Evolutionary conservation across 1,284 basidiomycete species (phyloP).

Genomic region (Exobasidium rhododendri): DNA sequence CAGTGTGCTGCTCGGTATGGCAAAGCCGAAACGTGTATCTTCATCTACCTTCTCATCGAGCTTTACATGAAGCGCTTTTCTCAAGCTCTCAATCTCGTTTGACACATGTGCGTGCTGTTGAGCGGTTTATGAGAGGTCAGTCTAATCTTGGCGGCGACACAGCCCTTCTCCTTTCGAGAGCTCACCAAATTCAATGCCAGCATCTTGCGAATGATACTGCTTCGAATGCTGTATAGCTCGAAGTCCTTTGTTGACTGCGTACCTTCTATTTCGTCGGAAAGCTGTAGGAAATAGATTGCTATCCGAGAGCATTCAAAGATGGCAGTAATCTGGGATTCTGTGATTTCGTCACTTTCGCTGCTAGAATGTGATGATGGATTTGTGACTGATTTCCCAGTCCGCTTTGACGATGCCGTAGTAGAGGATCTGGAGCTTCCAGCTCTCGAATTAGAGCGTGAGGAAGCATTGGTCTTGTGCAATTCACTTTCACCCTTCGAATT

Average conservation of each 20-base stretch:
- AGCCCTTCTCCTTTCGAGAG: too few species aligned
- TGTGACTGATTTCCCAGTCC: neutral
- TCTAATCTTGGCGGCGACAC: too few species aligned
- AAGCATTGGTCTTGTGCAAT: neutral
- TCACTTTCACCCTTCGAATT: conserved; percentile 8
- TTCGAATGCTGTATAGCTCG: neutral
- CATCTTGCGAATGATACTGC: neutral
- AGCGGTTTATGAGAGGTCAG: too few species aligned
- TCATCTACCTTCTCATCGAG: too few species aligned
- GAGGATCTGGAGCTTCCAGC: conserved; percentile 1
- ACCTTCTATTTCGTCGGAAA: neutral
- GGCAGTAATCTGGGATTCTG: neutral
- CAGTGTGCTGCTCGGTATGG: neutral
- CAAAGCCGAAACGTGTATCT: too few species aligned
- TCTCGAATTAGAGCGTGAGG: neutral
- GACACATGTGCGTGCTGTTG: too few species aligned
- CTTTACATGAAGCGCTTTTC: too few species aligned
- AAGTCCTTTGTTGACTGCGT: neutral
- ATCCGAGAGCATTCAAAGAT: neutral
- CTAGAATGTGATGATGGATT: neutral
- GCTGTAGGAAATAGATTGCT: neutral
- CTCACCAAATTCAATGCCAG: neutral
- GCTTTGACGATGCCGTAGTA: neutral
- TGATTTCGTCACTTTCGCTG: neutral
- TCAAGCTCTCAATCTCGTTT: too few species aligned